Conservation (phyloP, 306 rosid genomes). For the Glycine soja region DNA sequence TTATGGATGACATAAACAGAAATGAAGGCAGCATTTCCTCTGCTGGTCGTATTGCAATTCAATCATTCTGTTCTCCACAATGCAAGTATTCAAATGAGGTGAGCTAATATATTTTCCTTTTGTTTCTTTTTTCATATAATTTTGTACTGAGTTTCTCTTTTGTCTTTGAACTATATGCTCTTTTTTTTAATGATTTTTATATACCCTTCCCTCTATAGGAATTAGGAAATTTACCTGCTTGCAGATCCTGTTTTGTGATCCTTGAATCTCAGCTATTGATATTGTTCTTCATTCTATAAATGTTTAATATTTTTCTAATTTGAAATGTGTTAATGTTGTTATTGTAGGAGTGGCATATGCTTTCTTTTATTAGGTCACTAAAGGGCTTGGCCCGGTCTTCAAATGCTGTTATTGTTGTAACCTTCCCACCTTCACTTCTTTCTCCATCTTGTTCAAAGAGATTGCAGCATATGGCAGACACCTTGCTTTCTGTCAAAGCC, state of each 20-base stretch:
- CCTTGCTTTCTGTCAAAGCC: slow-evolving; percentile 82
- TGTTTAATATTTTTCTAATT: slow-evolving; percentile 25
- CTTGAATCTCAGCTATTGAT: neutral
- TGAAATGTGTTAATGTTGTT: neutral
- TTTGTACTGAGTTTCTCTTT: slow-evolving; percentile 19
- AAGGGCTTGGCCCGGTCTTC: slow-evolving; percentile 72
- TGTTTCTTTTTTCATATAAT: neutral
- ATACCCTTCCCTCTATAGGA: slow-evolving; percentile 9
- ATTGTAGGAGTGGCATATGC: slow-evolving; percentile 91
- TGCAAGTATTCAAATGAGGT: slow-evolving; percentile 77
- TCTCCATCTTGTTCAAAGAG: slow-evolving; percentile 71
- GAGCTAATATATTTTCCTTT: slow-evolving; percentile 40
- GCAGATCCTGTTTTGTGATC: slow-evolving; percentile 21
- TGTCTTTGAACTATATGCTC: neutral
- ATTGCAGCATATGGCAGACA: slow-evolving; percentile 94
- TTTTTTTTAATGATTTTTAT: slow-evolving; percentile 7
- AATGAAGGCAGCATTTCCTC: slow-evolving; percentile 55
- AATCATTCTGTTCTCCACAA: slow-evolving; percentile 91
- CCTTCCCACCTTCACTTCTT: slow-evolving; percentile 78
- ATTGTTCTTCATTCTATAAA: slow-evolving; percentile 23
- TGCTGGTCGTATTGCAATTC: slow-evolving; percentile 83
- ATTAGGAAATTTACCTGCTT: slow-evolving; percentile 18
- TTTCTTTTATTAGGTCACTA: slow-evolving; percentile 77
- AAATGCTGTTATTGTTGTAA: slow-evolving; percentile 78
- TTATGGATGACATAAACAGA: slow-evolving; percentile 50